Evolutionary conservation across 108 stramenopile genomes (phyloP), one percentile per base, ranked within the genome.

Genomic region (Cyclostephanos tholiformis): DNA sequence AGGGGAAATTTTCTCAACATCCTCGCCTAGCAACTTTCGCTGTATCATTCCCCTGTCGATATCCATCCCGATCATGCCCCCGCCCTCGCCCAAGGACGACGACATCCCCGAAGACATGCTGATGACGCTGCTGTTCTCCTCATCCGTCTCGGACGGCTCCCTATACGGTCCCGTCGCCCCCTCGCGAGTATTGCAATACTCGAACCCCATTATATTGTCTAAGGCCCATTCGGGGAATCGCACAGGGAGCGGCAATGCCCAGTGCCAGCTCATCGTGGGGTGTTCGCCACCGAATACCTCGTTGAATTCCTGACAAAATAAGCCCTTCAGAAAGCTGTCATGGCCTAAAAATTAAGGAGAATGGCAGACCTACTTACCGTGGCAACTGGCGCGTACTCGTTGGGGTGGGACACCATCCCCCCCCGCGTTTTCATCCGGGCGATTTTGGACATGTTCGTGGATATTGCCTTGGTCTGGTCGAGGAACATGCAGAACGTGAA

Each of bases 401-500:
- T 83, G 12, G 69, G 48, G 52, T 51, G 46, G 22, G 51, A 62
- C 6, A 62, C 65, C 52, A 84, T 72, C n/a, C 90, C 90, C 43
- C 87, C 88, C 27, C 84, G 75, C 69, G 90, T 89, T 83, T 96
- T 92, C 87, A 95, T 86, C 6, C 96, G 85, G 43, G 97, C 98
- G 79, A 99, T 99, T 69, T 97, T 95, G 72, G 91, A 84, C 39
- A 89, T 76, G 65, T 96, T 94, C 13, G 92, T 96, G 64, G 84
- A 61, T 30, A 97, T 90, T 9, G 91, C 93, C 71, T 92, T 90
- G 56, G 90, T 70, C 82, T 98, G 97, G 74, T 99, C 98, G 38
- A 86, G 69, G 36, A 97, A 61, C 98, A 99, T 99, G 78, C 94
- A 95, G 61, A 86, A 76, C 19, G 97, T 99, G 79, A 99, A 99